These are phyloP conservation scores for Xylaria intraflava DNA, from an alignment of 495 filamentous ascomycete genomes.

Conservation along the genomic window DNA sequence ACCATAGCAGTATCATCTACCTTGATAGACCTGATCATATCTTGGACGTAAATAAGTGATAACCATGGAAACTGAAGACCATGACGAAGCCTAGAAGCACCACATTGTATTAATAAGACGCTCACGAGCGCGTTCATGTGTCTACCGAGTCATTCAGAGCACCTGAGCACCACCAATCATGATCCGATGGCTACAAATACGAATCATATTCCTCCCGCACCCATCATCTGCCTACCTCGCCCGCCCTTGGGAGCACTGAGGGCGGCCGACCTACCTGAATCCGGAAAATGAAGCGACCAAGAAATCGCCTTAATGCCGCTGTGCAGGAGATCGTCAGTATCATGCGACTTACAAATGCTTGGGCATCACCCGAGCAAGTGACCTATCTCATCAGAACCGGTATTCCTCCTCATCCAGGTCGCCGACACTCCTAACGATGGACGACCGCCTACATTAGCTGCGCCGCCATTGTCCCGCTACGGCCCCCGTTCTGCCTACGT, in stretches of 20 bases:
- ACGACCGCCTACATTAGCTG: constrained; percentile 33
- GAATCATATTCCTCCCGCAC: constrained; percentile 40
- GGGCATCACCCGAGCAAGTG: constrained; percentile 18
- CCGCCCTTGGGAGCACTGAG: constrained; percentile 37
- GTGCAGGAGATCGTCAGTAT: constrained; percentile 41
- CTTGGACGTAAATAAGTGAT: constrained; percentile 34
- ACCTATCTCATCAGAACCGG: background rate
- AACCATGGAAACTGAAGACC: constrained; percentile 31
- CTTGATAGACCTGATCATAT: constrained; percentile 36
- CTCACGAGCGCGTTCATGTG: constrained; percentile 43
- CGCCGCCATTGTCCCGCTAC: constrained; percentile 38
- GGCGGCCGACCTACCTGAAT: constrained; percentile 27
- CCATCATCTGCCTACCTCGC: constrained; percentile 39
- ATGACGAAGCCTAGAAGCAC: constrained; percentile 39
- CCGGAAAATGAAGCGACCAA: constrained; percentile 26
- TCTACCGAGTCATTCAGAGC: constrained; percentile 37
- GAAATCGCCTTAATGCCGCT: constrained; percentile 29
- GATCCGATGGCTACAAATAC: constrained; percentile 35
- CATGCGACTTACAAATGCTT: constrained; percentile 31
- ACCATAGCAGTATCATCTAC: constrained; percentile 34
- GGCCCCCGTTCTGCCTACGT: constrained; percentile 36
- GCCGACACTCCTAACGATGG: constrained; percentile 13
- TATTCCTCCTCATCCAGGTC: background rate
- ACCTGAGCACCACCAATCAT: constrained; percentile 27
- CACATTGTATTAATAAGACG: constrained; percentile 40